phyloP scores from a whole-genome alignment of 2,329 filamentous ascomycete genomes.

The Xylariaceae sp. region DNA sequence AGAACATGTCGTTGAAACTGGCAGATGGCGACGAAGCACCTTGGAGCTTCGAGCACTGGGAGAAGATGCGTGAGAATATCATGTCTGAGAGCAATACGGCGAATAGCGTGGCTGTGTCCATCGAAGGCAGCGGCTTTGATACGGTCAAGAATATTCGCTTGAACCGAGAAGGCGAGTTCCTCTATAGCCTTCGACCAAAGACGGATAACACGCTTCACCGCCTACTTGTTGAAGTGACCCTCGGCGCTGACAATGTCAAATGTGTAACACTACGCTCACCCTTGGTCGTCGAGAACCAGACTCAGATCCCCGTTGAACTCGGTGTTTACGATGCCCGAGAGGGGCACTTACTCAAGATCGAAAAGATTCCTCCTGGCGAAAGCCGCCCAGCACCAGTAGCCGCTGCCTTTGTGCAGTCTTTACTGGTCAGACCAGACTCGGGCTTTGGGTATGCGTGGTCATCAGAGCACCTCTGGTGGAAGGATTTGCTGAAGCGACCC shows the following conservation, averaged over 20 bases:
- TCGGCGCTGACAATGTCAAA: constrained; percentile 95
- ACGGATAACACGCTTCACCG: constrained; percentile 82
- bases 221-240: constrained; percentile 82
- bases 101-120: constrained; percentile 68
- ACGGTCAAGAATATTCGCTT: constrained; percentile 82
- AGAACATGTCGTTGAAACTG: constrained; percentile 69
- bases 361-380: constrained; percentile 93
- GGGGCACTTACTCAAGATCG: constrained; percentile 90
- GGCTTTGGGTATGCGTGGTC: constrained; percentile 98
- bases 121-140: constrained; percentile 94
- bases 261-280: constrained; percentile 95
- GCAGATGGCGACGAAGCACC: constrained; percentile 86
- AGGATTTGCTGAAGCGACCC: constrained; percentile 77
- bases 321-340: constrained; percentile 86
- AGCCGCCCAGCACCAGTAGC: constrained; percentile 87
- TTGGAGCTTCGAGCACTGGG: constrained; percentile 96
- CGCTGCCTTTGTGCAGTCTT: constrained; percentile 81
- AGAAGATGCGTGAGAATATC: constrained; percentile 90
- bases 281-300: constrained; percentile 89
- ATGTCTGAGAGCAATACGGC: constrained; percentile 77
- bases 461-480: constrained; percentile 86
- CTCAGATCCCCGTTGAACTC: constrained; percentile 90
- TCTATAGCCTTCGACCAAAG: constrained; percentile 86
- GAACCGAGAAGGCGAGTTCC: constrained; percentile 87
- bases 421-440: constrained; percentile 85